Conservation (phyloP, 345 rosid genomes). For the Arabis alpina region DNA sequence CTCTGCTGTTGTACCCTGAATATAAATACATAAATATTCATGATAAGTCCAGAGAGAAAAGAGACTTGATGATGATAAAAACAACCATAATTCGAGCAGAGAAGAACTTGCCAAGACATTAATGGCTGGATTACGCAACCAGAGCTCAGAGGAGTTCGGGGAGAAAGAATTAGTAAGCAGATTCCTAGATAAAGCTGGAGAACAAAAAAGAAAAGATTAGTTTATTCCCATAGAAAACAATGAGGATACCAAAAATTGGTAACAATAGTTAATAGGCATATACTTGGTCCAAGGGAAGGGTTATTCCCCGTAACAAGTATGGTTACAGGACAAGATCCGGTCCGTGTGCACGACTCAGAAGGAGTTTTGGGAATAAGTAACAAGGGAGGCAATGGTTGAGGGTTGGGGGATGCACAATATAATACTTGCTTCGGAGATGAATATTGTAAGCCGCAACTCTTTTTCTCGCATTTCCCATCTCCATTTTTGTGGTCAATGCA, state of each 20-base stretch:
- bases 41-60: conserved; percentile 24
- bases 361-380: conserved; percentile 63
- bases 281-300: conserved; percentile 68
- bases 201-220: conserved; percentile 4
- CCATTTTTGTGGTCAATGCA: conserved; percentile 48
- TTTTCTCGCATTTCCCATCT: conserved; percentile 54
- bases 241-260: background rate
- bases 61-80: background rate
- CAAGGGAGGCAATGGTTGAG: conserved; percentile 78
- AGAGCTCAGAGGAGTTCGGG: conserved; percentile 45
- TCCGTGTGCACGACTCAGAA: conserved; percentile 64
- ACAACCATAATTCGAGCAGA: conserved; percentile 5
- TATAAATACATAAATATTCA: background rate
- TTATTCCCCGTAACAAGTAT: conserved; percentile 69
- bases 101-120: conserved; percentile 53
- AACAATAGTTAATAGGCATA: conserved; percentile 25
- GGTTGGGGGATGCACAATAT: conserved; percentile 58
- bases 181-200: conserved; percentile 55
- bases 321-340: conserved; percentile 69
- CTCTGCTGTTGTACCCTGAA: conserved; percentile 66
- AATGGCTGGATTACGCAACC: conserved; percentile 47
- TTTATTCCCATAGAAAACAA: background rate
- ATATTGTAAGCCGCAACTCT: conserved; percentile 61
- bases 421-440: conserved; percentile 56
- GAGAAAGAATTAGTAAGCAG: conserved; percentile 50